Evolutionary conservation across 108 stramenopile species (phyloP), one percentile per base, ranked within the genome.

Genomic region (Nitzschia putrida): DNA sequence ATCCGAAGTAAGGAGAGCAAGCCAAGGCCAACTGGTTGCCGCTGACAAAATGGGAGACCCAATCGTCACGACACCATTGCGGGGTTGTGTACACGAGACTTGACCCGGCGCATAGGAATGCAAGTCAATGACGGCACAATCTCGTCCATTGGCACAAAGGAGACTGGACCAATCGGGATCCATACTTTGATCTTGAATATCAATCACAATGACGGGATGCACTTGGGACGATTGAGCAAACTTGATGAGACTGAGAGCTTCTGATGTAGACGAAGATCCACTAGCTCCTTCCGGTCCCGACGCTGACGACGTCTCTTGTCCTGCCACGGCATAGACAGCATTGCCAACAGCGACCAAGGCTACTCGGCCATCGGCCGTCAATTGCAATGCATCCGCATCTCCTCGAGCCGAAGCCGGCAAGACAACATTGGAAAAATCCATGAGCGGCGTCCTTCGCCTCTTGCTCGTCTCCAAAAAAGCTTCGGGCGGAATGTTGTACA

Each of bases 221-320:
- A 94, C 85, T 68, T 90, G 88, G 5, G 84, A 84, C 20, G 87
- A 88, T 60, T 85, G 85, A n/a, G 81, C 74, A 70, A 89, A 90
- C 6, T 75, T 76, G 24, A 88, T 37, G 24, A 93, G 50, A 57
- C 87, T 90, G 75, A 51, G 3, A 61, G 61, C 51, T n/a, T 78
- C 57, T 54, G 78, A 50, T 55, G 43, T 56, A 38, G 73, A 18
- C 42, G 53, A 29, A 10, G 70, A 61, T 50, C 14, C 21, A 29
- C 45, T 21, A 20, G 23, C 21, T 14, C 25, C 10, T 20, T 34
- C 39, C 1, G 23, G 67, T 4, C 38, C 66, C 9, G 53, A 26
- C 1, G 56, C 34, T 9, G 57, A 23, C 0, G 40, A 29, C 0
- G 14, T 70, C 55, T 83, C 82, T 7, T 56, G 24, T 25, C 70